A percentile compares a stretch with the other conserved stretches of the same genome.
phyloP scores from a whole-genome alignment of 345 rosid genomes.

The Sisymbrium altissimum region DNA sequence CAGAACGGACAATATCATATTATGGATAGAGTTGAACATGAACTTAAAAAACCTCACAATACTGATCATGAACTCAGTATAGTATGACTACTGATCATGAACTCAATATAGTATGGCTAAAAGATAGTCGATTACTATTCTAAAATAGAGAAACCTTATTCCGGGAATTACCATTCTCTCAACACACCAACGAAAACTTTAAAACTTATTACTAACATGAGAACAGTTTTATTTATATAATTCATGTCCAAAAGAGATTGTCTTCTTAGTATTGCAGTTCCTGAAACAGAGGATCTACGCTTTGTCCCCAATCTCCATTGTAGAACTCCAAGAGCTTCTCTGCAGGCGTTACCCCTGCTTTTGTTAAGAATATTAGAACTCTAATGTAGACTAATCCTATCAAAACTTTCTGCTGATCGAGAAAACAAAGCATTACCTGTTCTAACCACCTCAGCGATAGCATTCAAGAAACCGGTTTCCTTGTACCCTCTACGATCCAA shows the following conservation, averaged over 20 bases:
- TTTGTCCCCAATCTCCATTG: slow-evolving; percentile 73
- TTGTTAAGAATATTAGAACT: background rate
- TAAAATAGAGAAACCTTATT: too few relatives aligned
- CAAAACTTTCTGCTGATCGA: background rate
- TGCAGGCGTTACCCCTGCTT: slow-evolving; percentile 70
- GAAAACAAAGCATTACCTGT: slow-evolving; percentile 50
- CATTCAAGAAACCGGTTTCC: slow-evolving; percentile 74
- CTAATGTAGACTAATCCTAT: background rate
- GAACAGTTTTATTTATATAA: background rate
- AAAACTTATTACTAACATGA: background rate
- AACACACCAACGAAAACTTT: background rate
- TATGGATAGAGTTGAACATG: too few relatives aligned
- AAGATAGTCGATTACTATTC: too few relatives aligned
- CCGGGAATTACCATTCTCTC: background rate
- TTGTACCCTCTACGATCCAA: slow-evolving; percentile 82
- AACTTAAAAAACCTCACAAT: too few relatives aligned
- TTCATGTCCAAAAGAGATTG: slow-evolving; percentile 23
- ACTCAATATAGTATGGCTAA: too few relatives aligned
- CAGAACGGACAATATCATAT: too few relatives aligned
- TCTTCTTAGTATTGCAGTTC: slow-evolving; percentile 58
- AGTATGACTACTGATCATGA: too few relatives aligned
- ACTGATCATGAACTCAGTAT: too few relatives aligned
- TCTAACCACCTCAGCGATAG: slow-evolving; percentile 59
- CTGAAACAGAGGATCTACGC: slow-evolving; percentile 76
- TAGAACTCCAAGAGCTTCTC: slow-evolving; percentile 71